Evolutionary conservation across 164 flowering plant genomes (phyloP).

Genomic region (Magnolia kwangsiensis): DNA sequence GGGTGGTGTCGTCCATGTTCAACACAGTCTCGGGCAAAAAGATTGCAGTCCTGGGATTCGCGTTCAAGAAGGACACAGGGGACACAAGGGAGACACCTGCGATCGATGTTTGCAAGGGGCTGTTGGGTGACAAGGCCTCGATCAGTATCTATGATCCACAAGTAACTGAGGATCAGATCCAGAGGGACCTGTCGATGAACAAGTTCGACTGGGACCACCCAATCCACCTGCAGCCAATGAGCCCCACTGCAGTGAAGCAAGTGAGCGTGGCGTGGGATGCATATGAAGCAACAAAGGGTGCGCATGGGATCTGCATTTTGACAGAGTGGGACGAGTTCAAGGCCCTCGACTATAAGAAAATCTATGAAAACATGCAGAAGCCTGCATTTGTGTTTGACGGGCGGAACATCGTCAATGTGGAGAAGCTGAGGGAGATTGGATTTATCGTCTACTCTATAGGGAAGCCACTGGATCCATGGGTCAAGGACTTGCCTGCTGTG

Average conservation of each 20-base stretch:
- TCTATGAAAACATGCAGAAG: slow-evolving; percentile 63
- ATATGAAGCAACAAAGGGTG: slow-evolving; percentile 58
- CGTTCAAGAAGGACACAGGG: slow-evolving; percentile 89
- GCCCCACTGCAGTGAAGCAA: slow-evolving; percentile 49
- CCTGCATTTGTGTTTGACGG: slow-evolving; percentile 81
- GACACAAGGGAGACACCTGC: slow-evolving; percentile 93
- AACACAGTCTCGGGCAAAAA: slow-evolving; percentile 79
- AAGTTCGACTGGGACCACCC: slow-evolving; percentile 86
- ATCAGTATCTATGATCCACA: slow-evolving; percentile 74
- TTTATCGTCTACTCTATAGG: slow-evolving; percentile 73
- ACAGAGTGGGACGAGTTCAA: slow-evolving; percentile 87
- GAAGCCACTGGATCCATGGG: slow-evolving; percentile 72
- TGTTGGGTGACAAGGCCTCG: slow-evolving; percentile 58
- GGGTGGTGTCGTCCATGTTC: slow-evolving; percentile 85
- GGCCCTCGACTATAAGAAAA: slow-evolving; percentile 52
- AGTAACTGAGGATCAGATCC: slow-evolving; percentile 67
- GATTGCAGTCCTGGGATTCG: slow-evolving; percentile 77
- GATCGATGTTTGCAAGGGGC: slow-evolving; percentile 90
- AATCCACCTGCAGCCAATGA: slow-evolving; percentile 48
- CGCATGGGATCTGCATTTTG: slow-evolving; percentile 66
- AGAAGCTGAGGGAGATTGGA: slow-evolving; percentile 62
- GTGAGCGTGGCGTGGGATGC: slow-evolving; percentile 55
- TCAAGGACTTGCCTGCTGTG: slow-evolving; percentile 59
- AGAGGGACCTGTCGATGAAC: slow-evolving; percentile 53
- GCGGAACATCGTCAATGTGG: slow-evolving; percentile 43